A percentile compares a stretch with the other conserved stretches of the same genome.
These are phyloP conservation scores for Schwanniomyces polymorphus DNA, from an alignment of 805 yeast species.

Conservation along the genomic window DNA sequence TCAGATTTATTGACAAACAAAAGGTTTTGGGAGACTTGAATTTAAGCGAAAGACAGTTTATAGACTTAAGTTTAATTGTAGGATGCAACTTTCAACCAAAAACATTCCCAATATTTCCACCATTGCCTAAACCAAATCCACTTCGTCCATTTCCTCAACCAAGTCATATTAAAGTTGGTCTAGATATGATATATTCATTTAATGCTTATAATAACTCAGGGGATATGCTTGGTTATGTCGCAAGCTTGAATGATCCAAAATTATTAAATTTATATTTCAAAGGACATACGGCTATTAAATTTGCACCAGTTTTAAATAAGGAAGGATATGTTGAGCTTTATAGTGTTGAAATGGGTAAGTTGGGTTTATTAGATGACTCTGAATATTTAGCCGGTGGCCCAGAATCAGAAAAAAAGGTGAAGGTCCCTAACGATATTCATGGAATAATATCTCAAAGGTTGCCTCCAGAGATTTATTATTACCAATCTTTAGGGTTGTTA, in stretches of 20 bases:
- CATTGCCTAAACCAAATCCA: constrained; percentile 40
- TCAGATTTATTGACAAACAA: constrained; percentile 62
- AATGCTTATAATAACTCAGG: constrained; percentile 20
- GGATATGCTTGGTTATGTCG: constrained; percentile 46
- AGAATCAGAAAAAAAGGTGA: constrained; percentile 16
- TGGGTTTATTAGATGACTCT: constrained; percentile 21
- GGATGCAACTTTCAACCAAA: constrained; percentile 77
- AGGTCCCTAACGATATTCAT: constrained; percentile 76
- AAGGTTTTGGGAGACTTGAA: constrained; percentile 61
- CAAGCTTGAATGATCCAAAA: constrained; percentile 45
- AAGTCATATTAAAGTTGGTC: constrained; percentile 39
- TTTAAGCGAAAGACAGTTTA: constrained; percentile 63
- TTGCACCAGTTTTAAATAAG: constrained; percentile 68
- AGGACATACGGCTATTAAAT: constrained; percentile 68
- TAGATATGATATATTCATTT: constrained; percentile 38
- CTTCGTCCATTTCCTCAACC: constrained; percentile 40
- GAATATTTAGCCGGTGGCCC: constrained; percentile 13
- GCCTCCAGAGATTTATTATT: constrained; percentile 83
- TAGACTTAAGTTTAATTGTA: constrained; percentile 73
- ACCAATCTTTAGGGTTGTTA: constrained; percentile 74
- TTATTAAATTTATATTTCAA: constrained; percentile 55
- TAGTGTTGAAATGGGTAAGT: constrained; percentile 39
- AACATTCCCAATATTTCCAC: constrained; percentile 56
- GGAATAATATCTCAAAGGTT: constrained; percentile 80
- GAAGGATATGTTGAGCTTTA: constrained; percentile 70